Percentiles rank a stretch among this genome's conserved stretches.
Conservation (phyloP, 352 stramenopile species). For the Phytophthora rubi region DNA sequence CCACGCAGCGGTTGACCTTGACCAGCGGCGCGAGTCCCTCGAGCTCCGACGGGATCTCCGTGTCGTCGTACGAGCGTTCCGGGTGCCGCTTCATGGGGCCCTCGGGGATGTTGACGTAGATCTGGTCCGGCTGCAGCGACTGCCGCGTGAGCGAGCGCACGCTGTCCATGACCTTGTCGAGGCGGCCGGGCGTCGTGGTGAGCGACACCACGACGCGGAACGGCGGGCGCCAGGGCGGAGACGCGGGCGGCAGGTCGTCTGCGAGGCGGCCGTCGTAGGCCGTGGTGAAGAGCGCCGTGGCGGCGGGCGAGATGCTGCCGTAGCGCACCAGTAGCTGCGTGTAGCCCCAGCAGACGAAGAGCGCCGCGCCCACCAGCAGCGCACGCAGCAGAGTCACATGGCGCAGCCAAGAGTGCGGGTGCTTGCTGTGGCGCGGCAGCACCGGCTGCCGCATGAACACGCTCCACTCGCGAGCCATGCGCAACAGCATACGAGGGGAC, state of each 20-base stretch:
- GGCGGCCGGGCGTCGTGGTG: conserved; percentile 73
- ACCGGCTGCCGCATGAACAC: conserved; percentile 73
- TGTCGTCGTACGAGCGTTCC: conserved; percentile 80
- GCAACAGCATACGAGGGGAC: conserved; percentile 26
- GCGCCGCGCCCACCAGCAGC: conserved; percentile 33
- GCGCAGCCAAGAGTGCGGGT: conserved; percentile 41
- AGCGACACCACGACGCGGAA: conserved; percentile 87
- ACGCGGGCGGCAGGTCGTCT: conserved; percentile 49
- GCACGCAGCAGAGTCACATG: conserved; percentile 48
- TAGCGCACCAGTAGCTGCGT: conserved; percentile 72
- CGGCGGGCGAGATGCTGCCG: conserved; percentile 76
- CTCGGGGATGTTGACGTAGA: conserved; percentile 79
- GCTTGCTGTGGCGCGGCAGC: conserved; percentile 50
- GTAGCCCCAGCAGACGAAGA: conserved; percentile 59
- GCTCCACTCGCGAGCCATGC: conserved; percentile 39
- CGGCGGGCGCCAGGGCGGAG: conserved; percentile 57
- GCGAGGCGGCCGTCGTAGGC: conserved; percentile 55
- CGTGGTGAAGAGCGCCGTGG: conserved; percentile 70
- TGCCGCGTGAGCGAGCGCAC: conserved; percentile 65
- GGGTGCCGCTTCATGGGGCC: conserved; percentile 80
- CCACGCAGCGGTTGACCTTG: conserved; percentile 72
- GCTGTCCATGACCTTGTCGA: conserved; percentile 82
- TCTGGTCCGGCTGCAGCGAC: conserved; percentile 71
- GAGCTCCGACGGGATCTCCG: conserved; percentile 58
- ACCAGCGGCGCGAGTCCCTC: conserved; percentile 55